These are phyloP conservation scores for Apiospora sp. DNA, from an alignment of 2,329 filamentous ascomycete genomes.

Conservation along the genomic window DNA sequence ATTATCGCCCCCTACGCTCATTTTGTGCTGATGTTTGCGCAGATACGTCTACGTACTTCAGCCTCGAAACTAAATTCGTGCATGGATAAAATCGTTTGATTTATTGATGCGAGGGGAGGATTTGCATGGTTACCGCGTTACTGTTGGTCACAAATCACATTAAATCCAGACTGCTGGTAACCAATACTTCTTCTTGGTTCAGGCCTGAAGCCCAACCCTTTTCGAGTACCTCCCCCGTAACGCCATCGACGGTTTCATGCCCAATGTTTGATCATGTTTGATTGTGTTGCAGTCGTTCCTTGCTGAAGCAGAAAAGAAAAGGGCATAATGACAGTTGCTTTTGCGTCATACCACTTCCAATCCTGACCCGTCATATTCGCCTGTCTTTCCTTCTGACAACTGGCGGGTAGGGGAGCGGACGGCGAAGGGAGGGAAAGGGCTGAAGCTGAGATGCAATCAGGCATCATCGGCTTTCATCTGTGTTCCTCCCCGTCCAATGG, in stretches of 20 bases:
- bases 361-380: constrained; percentile 1
- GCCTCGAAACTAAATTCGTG: constrained; percentile 1
- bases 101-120: background rate
- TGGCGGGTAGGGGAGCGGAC: background rate
- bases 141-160: constrained; percentile 11
- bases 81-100: background rate
- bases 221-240: background rate
- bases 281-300: constrained; percentile 17
- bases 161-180: constrained; percentile 13
- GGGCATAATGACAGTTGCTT: background rate
- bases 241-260: constrained; percentile 19
- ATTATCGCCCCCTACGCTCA: background rate
- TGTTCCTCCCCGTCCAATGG: constrained; percentile 4
- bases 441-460: constrained; percentile 5
- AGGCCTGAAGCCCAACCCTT: constrained; percentile 6
- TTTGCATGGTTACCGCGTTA: background rate
- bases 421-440: background rate
- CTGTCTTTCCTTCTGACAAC: background rate
- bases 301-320: constrained; percentile 9
- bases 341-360: constrained; percentile 4
- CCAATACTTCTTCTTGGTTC: constrained; percentile 9
- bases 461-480: background rate
- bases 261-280: constrained; percentile 17
- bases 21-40: background rate
- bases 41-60: background rate